A percentile compares a stretch with the other conserved stretches of the same genome.
Conservation (phyloP, 2,329 filamentous ascomycete genomes). For the Capronia epimyces region DNA sequence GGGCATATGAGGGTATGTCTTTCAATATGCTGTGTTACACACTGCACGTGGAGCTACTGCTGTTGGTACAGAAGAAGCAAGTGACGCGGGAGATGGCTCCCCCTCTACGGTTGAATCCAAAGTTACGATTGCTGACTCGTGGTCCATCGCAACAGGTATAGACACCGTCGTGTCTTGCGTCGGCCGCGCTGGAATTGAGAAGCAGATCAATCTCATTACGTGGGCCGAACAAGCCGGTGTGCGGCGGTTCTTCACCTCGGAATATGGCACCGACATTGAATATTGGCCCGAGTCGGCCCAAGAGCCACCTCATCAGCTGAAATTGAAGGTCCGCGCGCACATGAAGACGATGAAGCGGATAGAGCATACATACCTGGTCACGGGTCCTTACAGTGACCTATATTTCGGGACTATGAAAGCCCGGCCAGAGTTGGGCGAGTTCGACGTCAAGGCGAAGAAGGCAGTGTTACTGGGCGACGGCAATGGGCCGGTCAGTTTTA, state of each 20-base stretch:
- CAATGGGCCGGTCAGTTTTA: slow-evolving; percentile 59
- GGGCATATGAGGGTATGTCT: slow-evolving; percentile 49
- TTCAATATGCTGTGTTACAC: background rate
- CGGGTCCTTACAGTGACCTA: slow-evolving; percentile 63
- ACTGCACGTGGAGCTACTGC: background rate
- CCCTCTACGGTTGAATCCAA: too few species aligned
- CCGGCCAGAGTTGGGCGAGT: slow-evolving; percentile 48
- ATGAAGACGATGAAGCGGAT: slow-evolving; percentile 48
- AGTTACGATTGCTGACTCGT: background rate
- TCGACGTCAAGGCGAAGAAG: slow-evolving; percentile 52
- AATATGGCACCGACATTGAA: slow-evolving; percentile 63
- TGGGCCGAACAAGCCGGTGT: slow-evolving; percentile 54
- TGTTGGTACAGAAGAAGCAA: background rate
- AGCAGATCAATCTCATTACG: slow-evolving; percentile 58
- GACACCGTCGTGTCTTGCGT: slow-evolving; percentile 63
- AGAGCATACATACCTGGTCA: slow-evolving; percentile 63
- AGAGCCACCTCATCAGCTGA: slow-evolving; percentile 65
- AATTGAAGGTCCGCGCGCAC: slow-evolving; percentile 61
- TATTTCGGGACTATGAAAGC: slow-evolving; percentile 48
- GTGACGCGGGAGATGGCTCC: too few species aligned
- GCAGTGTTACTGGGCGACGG: slow-evolving; percentile 60
- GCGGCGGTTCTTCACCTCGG: slow-evolving; percentile 61
- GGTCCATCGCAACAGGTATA: slow-evolving; percentile 36
- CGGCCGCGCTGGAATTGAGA: slow-evolving; percentile 56
- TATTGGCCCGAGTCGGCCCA: slow-evolving; percentile 52